Conservation (phyloP, 208 protist genomes). For the Leishmania martiniquensis region DNA sequence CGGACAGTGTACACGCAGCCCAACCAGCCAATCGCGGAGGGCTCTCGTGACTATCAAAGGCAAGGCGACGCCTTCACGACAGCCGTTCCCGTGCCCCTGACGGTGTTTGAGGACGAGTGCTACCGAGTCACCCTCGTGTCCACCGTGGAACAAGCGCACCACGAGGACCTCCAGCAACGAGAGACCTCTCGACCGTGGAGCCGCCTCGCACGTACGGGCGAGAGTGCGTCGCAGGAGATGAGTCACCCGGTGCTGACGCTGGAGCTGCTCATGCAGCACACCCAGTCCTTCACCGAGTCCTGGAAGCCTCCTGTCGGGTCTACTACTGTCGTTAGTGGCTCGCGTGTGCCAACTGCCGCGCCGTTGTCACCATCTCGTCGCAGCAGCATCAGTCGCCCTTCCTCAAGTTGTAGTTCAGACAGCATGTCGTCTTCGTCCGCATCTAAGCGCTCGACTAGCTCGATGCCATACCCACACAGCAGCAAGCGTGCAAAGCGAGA, state of each 20-base stretch:
- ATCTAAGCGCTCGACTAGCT: neutral
- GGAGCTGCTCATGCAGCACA: conserved; percentile 35
- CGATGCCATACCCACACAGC: neutral
- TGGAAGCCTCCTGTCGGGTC: conserved; percentile 3
- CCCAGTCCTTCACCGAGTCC: conserved; percentile 15
- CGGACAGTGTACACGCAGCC: conserved; percentile 27
- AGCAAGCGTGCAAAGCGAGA: conserved; percentile 1
- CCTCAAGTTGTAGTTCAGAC: neutral
- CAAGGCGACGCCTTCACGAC: conserved; percentile 7
- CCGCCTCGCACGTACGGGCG: neutral
- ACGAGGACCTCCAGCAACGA: neutral
- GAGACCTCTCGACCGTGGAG: neutral
- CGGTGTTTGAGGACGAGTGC: conserved; percentile 34
- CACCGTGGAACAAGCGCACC: neutral
- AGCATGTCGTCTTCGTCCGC: neutral
- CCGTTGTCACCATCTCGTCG: conserved; percentile 1
- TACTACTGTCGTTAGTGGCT: neutral
- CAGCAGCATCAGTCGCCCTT: conserved; percentile 11
- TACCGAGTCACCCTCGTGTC: conserved; percentile 29
- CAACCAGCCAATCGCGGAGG: conserved; percentile 11
- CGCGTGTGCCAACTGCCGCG: neutral
- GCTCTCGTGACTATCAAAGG: neutral
- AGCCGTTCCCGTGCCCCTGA: conserved; percentile 7
- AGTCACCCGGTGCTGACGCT: conserved; percentile 24
- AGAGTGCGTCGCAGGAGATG: neutral